Evolutionary conservation across 1,139 yeast genomes (phyloP).

Genomic region (Suhomyces coccinellae): DNA sequence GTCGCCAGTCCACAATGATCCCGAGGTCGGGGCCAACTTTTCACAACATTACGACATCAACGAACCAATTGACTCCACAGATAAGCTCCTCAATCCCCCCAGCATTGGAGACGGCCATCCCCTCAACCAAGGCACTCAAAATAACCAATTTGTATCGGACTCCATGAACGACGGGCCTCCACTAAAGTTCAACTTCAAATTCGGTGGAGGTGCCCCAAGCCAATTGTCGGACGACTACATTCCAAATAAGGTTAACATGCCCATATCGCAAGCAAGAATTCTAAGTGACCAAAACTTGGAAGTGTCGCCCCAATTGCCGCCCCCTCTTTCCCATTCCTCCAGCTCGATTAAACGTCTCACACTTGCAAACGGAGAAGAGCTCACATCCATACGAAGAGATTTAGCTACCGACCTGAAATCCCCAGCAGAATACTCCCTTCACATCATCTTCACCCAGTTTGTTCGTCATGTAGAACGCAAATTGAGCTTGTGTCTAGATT

Average conservation of each 20-base stretch:
- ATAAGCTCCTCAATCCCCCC: conserved; percentile 1
- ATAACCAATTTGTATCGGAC: conserved; percentile 3
- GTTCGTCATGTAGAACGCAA: conserved; percentile 91
- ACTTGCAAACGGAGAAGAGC: conserved; percentile 35
- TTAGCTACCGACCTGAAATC: conserved; percentile 69
- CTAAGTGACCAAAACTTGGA: conserved; percentile 19
- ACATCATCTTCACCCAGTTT: conserved; percentile 91
- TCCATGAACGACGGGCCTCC: neutral
- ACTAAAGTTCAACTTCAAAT: conserved; percentile 12
- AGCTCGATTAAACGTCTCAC: conserved; percentile 26
- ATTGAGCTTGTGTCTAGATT: conserved; percentile 69
- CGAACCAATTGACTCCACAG: neutral
- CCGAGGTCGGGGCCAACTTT: neutral
- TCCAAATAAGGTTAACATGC: conserved; percentile 19
- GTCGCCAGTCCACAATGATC: neutral
- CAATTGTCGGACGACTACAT: neutral
- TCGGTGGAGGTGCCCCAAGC: conserved; percentile 1
- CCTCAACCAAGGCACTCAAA: neutral
- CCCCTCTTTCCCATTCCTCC: conserved; percentile 25
- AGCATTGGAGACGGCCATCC: conserved; percentile 1
- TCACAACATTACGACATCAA: neutral
- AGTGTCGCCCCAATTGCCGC: conserved; percentile 36
- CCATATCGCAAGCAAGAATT: conserved; percentile 20
- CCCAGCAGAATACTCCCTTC: conserved; percentile 91
- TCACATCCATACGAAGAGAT: conserved; percentile 38